Evolutionary conservation across 352 stramenopile species (phyloP).

Genomic region (Phytopythium chamaehyphon): DNA sequence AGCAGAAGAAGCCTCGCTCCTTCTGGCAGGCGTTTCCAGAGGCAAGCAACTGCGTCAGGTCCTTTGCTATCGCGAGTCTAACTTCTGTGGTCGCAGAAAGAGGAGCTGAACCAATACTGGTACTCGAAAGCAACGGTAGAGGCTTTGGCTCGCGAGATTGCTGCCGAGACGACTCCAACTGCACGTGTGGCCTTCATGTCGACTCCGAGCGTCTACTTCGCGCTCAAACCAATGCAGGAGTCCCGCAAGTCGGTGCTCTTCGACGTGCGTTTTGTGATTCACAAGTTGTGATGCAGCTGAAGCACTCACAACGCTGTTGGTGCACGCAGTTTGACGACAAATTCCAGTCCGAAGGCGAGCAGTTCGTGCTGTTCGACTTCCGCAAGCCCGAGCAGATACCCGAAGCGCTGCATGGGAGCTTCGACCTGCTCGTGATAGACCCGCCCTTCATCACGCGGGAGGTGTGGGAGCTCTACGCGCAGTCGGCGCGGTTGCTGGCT

Average conservation of each 20-base stretch:
- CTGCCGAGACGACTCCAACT: constrained; percentile 43
- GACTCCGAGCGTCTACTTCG: constrained; percentile 93
- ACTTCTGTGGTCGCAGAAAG: constrained; percentile 59
- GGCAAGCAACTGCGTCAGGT: constrained; percentile 15
- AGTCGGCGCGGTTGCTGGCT: constrained; percentile 57
- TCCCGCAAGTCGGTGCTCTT: constrained; percentile 73
- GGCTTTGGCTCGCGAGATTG: constrained; percentile 52
- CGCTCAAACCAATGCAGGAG: constrained; percentile 43
- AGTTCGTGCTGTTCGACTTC: constrained; percentile 91
- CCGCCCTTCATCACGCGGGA: constrained; percentile 94
- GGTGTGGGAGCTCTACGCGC: constrained; percentile 90
- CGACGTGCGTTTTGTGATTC: constrained; percentile 59
- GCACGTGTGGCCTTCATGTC: constrained; percentile 88
- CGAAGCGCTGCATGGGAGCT: constrained; percentile 40
- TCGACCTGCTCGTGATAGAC: constrained; percentile 93
- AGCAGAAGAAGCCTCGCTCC: constrained; percentile 14
- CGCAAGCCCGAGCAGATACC: constrained; percentile 72
- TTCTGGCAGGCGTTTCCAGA: constrained; percentile 75
- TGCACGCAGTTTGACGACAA: constrained; percentile 73
- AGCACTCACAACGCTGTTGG: neutral
- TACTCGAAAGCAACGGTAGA: constrained; percentile 90
- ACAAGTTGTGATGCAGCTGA: constrained; percentile 2
- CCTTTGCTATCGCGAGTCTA: neutral
- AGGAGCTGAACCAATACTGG: constrained; percentile 96
- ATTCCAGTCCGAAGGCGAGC: constrained; percentile 48